Evolutionary conservation across 2,329 filamentous ascomycete species (phyloP).

Genomic region (Trichothecium roseum): DNA sequence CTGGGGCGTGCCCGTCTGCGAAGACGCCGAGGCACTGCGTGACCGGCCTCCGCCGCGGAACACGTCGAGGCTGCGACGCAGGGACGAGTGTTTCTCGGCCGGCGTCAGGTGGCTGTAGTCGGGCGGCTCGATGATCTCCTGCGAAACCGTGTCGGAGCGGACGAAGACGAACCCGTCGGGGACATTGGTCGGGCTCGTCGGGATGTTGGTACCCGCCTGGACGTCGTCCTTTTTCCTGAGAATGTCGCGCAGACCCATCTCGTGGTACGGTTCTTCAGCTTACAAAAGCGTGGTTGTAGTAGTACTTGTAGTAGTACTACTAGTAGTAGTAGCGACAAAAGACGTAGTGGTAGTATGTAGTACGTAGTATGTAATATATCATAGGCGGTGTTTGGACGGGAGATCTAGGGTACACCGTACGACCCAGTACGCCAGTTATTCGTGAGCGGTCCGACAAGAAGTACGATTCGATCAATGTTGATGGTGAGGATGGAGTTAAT

Average conservation of each 20-base stretch:
- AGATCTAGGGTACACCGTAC: no score
- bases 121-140: conserved; percentile 70
- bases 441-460: no score
- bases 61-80: conserved; percentile 34
- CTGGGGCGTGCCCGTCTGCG: conserved; percentile 12
- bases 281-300: no score
- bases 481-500: no score
- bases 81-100: conserved; percentile 14
- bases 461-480: no score
- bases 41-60: conserved; percentile 31
- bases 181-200: conserved; percentile 11
- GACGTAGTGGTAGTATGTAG: no score
- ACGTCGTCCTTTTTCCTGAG: conserved; percentile 43
- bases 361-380: no score
- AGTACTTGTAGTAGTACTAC: no score
- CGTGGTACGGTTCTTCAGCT: not conserved
- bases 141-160: conserved; percentile 69
- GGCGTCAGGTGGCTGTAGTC: conserved; percentile 10
- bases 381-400: no score
- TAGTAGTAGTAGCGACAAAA: no score
- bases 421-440: no score
- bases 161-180: conserved; percentile 69
- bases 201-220: conserved; percentile 5
- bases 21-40: conserved; percentile 37
- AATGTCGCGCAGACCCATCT: conserved; percentile 42